Base-by-base conservation (phyloP, 345 rosid species). In the Limnanthes douglasii region DNA sequence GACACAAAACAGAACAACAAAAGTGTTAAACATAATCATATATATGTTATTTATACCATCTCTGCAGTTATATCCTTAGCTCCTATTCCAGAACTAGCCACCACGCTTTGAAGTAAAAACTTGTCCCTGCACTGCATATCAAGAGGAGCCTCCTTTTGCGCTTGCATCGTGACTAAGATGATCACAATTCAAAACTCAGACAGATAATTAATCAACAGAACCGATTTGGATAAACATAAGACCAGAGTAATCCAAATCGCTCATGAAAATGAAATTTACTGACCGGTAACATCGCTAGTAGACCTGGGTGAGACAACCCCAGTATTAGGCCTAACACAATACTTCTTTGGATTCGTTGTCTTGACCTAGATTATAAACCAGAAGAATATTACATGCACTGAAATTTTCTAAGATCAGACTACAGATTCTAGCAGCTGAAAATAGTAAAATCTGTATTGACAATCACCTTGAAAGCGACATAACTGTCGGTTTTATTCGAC, bases 41-140 rank as follows among this genome's bases (percentile, higher is more conserved):
- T 8, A 11, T 26, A 14, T 11, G 15, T 16, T 13, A 33, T 12
- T 0, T 41, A 33, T 65, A 80, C 94, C 90, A 74, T 80, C 48
- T 86, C 90, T 15, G 78, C 51, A 43, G 68, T 63, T 43, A 86
- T 40, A 27, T 80, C 96, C 62, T 70, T 74, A 0, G 67, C 32
- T 0, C 90, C 59, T 16, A 56, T 65, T 40, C 74, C 80, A 11
- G 69, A 72, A 60, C 45, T 64, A 14, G 75, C 45, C 12, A 64
- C 62, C 2, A 68, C 93, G 60, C 76, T 59, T 44, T 72, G 96
- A 49, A 86, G 81, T 45, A 86, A 56, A 45, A 86, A 72, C 75
- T 77, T 80, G 52, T 86, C 94, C 66, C 68, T 86, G 53, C 96
- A 86, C 61, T 80, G 86, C 92, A 81, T 59, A 54, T 81, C 92